Conservation (phyloP, 2,329 filamentous ascomycete genomes). For the Metarhizium sp. region DNA sequence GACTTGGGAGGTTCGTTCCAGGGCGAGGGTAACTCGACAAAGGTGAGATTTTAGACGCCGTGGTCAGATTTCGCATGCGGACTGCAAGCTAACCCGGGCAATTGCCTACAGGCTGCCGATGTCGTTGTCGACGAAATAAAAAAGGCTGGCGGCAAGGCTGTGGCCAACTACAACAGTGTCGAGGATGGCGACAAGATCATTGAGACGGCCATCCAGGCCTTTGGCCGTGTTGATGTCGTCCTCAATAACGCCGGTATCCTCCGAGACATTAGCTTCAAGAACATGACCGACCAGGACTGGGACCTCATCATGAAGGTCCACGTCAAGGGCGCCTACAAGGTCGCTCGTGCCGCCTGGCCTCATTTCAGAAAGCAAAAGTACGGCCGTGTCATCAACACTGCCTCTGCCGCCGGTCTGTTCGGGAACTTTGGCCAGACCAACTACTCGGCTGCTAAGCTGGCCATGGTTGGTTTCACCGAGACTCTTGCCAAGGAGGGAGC, state of each 20-base stretch:
- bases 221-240: slow-evolving; percentile 84
- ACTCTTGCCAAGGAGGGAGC: slow-evolving; percentile 93
- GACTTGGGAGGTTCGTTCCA: slow-evolving; percentile 90
- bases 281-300: slow-evolving; percentile 97
- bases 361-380: slow-evolving; percentile 99
- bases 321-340: slow-evolving; percentile 91
- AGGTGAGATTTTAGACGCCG: slow-evolving; percentile 43
- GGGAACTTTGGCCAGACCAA: slow-evolving; percentile 94
- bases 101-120: slow-evolving; percentile 58
- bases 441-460: slow-evolving; percentile 94
- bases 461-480: slow-evolving; percentile 94
- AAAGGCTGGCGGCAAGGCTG: slow-evolving; percentile 83
- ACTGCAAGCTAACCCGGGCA: slow-evolving; percentile 2
- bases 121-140: slow-evolving; percentile 77
- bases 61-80: slow-evolving; percentile 5
- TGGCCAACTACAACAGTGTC: slow-evolving; percentile 95
- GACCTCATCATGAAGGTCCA: slow-evolving; percentile 90
- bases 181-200: slow-evolving; percentile 93
- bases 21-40: slow-evolving; percentile 79
- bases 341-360: slow-evolving; percentile 87
- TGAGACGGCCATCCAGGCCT: slow-evolving; percentile 71
- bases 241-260: slow-evolving; percentile 98
- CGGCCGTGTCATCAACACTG: slow-evolving; percentile 90
- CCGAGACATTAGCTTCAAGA: slow-evolving; percentile 94
- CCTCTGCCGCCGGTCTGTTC: slow-evolving; percentile 91